These are phyloP conservation scores for Barnettozyma hawaiiensis DNA, from an alignment of 1,139 yeast species.

Conservation along the genomic window DNA sequence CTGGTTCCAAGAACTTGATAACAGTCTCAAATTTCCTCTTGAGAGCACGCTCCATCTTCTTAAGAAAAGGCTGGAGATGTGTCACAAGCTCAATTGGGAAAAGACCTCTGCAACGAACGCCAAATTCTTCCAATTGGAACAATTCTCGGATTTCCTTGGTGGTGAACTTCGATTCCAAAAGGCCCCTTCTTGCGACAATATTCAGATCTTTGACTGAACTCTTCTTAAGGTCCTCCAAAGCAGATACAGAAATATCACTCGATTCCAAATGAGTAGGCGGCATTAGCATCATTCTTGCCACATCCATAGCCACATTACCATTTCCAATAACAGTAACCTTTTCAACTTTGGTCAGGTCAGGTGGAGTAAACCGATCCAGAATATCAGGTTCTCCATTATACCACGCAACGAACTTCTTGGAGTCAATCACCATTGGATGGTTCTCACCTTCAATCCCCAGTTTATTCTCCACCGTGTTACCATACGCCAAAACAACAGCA, in stretches of 20 bases:
- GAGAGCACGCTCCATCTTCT: slow-evolving; percentile 52
- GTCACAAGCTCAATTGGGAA: slow-evolving; percentile 37
- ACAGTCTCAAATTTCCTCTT: slow-evolving; percentile 66
- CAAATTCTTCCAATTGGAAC: slow-evolving; percentile 52
- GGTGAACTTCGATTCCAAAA: slow-evolving; percentile 80
- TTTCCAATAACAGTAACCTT: slow-evolving; percentile 85
- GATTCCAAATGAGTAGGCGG: slow-evolving; percentile 40
- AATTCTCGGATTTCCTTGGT: slow-evolving; percentile 89
- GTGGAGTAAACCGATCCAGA: slow-evolving; percentile 22
- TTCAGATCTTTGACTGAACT: slow-evolving; percentile 58
- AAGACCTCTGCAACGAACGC: slow-evolving; percentile 51
- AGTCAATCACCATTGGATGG: slow-evolving; percentile 57
- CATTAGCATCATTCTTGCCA: slow-evolving; percentile 71
- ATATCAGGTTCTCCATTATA: slow-evolving; percentile 81
- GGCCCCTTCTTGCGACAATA: slow-evolving; percentile 82
- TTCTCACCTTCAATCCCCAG: slow-evolving; percentile 58
- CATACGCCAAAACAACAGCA: slow-evolving; percentile 75
- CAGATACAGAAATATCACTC: slow-evolving; percentile 71
- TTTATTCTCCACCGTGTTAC: slow-evolving; percentile 61
- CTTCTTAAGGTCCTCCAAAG: slow-evolving; percentile 45
- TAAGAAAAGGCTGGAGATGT: slow-evolving; percentile 33
- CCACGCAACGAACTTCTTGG: slow-evolving; percentile 92
- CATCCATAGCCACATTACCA: slow-evolving; percentile 96
- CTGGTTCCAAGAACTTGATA: slow-evolving; percentile 43
- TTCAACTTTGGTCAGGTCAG: slow-evolving; percentile 54